Percentiles rank a stretch among this genome's conserved stretches.
Evolutionary conservation across 176 grass and related monocot genomes (phyloP).

Genomic region (Eragrostis curvula): DNA sequence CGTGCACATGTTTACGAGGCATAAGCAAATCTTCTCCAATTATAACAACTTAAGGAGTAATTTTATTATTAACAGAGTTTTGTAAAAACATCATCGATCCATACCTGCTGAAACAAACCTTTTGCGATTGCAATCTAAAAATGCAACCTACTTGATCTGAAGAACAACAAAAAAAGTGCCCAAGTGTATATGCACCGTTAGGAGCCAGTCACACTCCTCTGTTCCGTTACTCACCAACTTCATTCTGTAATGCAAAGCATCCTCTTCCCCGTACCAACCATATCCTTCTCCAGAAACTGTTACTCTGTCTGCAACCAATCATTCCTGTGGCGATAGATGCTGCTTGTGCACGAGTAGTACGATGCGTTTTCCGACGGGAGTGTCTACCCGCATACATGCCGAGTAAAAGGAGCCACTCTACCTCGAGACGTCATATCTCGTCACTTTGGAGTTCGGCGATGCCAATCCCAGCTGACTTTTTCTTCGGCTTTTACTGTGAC

Average conservation of each 20-base stretch:
- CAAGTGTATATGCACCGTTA: neutral
- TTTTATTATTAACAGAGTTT: neutral
- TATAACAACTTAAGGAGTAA: neutral
- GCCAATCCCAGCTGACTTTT: constrained; percentile 31
- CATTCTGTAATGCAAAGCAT: neutral
- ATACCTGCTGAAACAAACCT: neutral
- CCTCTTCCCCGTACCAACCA: neutral
- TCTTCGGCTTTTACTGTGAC: constrained; percentile 20
- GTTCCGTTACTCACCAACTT: neutral
- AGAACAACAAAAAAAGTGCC: neutral
- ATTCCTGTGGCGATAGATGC: constrained; percentile 8
- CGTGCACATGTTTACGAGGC: neutral
- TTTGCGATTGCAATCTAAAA: neutral
- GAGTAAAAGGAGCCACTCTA: constrained; percentile 34
- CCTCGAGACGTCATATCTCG: constrained; percentile 21
- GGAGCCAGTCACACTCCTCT: neutral
- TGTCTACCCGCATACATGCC: constrained; percentile 23
- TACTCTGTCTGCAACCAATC: constrained; percentile 6
- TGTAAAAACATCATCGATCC: neutral
- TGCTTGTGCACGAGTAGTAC: constrained; percentile 19
- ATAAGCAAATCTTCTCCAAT: neutral
- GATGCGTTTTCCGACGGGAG: constrained; percentile 24
- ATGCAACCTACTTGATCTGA: neutral
- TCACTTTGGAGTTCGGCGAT: constrained; percentile 23
- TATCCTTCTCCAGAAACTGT: constrained; percentile 4